Base-by-base conservation (phyloP, 106 monocot genomes). In the Amphibolis antarctica region DNA sequence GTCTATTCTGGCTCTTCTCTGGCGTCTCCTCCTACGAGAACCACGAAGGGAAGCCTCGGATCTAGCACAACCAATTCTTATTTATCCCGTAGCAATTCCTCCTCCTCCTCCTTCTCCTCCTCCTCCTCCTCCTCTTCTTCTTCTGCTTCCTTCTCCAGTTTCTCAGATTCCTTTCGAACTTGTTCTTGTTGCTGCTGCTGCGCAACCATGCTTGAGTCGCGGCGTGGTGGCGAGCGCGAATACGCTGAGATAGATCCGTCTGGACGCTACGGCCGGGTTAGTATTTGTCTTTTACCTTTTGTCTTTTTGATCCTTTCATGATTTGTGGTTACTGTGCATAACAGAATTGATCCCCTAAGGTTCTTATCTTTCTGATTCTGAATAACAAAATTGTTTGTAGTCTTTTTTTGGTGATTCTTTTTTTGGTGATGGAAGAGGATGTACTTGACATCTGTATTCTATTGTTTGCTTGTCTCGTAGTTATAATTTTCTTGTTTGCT, bases 1-100 rank as follows among this genome's bases (percentile, higher is more conserved):
- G 89, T 25, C 77, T 89, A 51, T 84, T 80, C 59, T 89, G 94
- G 83, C 76, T 89, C 61, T 79, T 94, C 50, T 89, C 89, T 53
- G 77, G 93, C 51, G 81, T 94, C 28, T 89, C 84, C 78, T 86
- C 81, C 70, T 86, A 86, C 76, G 86, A 82, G 42, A 83, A 89
- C 65, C 85, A 86, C 65, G 81, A 88, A 69, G 88, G 83, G 59
- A 83, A 88, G 73, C 88, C 81, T 0, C 78, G 85, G 75, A 86
- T 84, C 72, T 89, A 79, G 68, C 74, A 52, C 36, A 25, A 1
- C 26, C 57, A 28, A 15, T 57, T 28, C 57, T 26, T 18, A 10
- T 20, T 9, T 44, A 10, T 7, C 23, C 23, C 6, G 21, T 44
- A 9, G 18, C 24, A 27, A 1, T 19, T 12, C 60, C 55, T 46